Conservation (phyloP, 2,329 filamentous ascomycete species). For the Huntiella bhutanensis region DNA sequence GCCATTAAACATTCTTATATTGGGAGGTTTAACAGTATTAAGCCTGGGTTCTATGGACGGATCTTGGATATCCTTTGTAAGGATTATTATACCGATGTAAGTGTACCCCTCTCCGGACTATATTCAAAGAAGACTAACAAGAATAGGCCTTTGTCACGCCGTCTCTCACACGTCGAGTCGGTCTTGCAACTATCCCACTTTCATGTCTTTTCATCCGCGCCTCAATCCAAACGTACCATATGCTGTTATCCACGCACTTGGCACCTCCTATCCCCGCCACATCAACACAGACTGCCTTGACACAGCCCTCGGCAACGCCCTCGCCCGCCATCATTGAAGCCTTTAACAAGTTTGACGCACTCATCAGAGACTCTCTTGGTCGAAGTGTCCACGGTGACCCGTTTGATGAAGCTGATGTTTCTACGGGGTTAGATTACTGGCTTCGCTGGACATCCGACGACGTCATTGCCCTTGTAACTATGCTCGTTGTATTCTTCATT, state of each 20-base stretch:
- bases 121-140: constrained; percentile 7
- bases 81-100: constrained; percentile 87
- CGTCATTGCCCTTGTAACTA: constrained; percentile 56
- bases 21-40: constrained; percentile 95
- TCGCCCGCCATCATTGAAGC: constrained; percentile 62
- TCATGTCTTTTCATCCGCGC: constrained; percentile 92
- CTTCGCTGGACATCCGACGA: constrained; percentile 50
- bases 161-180: constrained; percentile 73
- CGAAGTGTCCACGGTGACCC: constrained; percentile 46
- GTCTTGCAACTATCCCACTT: constrained; percentile 76
- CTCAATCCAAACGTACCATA: constrained; percentile 89
- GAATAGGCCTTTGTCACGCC: constrained; percentile 69
- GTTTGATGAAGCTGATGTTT: constrained; percentile 9
- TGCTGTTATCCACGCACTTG: constrained; percentile 82
- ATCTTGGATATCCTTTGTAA: constrained; percentile 90
- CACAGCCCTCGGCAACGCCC: constrained; percentile 40
- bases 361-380: constrained; percentile 58
- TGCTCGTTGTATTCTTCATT: constrained; percentile 69
- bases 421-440: constrained; percentile 24
- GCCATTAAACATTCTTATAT: constrained; percentile 96
- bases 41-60: constrained; percentile 70
- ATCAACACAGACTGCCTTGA: constrained; percentile 45
- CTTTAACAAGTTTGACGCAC: constrained; percentile 57
- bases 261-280: constrained; percentile 46
- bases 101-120: constrained; percentile 15